These are phyloP conservation scores for Arctium minus DNA, from an alignment of 129 eudicot genomes.

Conservation along the genomic window DNA sequence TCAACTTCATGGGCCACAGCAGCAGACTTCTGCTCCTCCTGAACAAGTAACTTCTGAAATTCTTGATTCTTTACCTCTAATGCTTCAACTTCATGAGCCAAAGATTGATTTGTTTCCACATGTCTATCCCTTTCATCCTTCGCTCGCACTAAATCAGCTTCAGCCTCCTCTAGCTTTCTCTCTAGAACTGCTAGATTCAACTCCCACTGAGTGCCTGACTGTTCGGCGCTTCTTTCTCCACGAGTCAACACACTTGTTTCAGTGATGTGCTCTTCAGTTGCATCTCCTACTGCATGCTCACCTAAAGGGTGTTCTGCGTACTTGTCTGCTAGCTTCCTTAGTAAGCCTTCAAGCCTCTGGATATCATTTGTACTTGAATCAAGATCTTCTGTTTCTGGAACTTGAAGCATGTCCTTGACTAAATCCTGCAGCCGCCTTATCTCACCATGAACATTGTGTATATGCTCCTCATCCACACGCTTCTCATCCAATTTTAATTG, in stretches of 20 bases:
- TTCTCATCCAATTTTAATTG: conserved; percentile 46
- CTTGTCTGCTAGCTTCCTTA: conserved; percentile 53
- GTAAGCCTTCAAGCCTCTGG: conserved; percentile 48
- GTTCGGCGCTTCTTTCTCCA: conserved; percentile 29
- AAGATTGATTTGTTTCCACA: conserved; percentile 45
- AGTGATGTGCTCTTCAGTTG: conserved; percentile 20
- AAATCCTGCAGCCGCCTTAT: conserved; percentile 55
- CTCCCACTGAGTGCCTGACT: conserved; percentile 25
- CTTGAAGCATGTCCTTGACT: conserved; percentile 53
- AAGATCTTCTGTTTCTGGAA: conserved; percentile 42
- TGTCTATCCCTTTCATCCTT: conserved; percentile 56
- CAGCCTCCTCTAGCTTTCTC: conserved; percentile 62
- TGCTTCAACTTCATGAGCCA: conserved; percentile 46
- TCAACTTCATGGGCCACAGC: conserved; percentile 41
- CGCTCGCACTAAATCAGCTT: conserved; percentile 42
- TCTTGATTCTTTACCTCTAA: conserved; percentile 32
- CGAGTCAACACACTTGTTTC: conserved; percentile 27
- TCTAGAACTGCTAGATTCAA: conserved; percentile 29
- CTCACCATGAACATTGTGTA: conserved; percentile 46
- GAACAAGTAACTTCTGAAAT: conserved; percentile 47
- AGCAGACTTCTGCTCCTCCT: conserved; percentile 72
- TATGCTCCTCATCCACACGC: conserved; percentile 43
- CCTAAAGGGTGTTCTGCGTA: conserved; percentile 17
- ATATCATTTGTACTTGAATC: conserved; percentile 33
- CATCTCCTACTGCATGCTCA: conserved; percentile 13